These are phyloP conservation scores for Kandelia obovata DNA, from an alignment of 345 rosid species.

Conservation along the genomic window DNA sequence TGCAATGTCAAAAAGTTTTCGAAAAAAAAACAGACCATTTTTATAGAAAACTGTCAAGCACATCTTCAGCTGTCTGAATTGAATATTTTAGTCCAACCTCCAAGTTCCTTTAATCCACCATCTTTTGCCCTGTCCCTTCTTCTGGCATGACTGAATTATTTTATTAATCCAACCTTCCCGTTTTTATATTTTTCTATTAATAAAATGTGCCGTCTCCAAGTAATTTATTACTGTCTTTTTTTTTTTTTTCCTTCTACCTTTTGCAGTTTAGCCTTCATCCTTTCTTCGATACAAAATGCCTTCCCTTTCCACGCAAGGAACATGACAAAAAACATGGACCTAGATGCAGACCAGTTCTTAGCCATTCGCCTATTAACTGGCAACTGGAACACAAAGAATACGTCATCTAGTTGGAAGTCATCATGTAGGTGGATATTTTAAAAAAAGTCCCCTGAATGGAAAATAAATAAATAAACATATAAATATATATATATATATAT, in stretches of 20 bases:
- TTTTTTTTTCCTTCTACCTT: neutral
- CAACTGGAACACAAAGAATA: too few relatives aligned
- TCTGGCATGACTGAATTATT: too few relatives aligned
- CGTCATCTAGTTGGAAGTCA: neutral
- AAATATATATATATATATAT: too few relatives aligned
- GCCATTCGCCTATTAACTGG: neutral
- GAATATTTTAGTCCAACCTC: too few relatives aligned
- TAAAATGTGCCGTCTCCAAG: neutral
- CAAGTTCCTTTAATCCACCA: too few relatives aligned
- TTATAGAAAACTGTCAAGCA: neutral
- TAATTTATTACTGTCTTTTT: neutral
- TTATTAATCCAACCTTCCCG: too few relatives aligned
- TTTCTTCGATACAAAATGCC: neutral
- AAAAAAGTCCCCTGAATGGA: too few relatives aligned
- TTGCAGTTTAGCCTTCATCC: slow-evolving; percentile 2
- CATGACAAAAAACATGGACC: neutral
- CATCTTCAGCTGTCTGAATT: too few relatives aligned
- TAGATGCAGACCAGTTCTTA: neutral
- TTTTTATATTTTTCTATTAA: neutral
- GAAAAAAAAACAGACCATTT: neutral
- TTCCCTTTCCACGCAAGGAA: neutral
- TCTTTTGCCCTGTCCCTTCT: too few relatives aligned
- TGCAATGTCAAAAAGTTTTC: slow-evolving; percentile 3
- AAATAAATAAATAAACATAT: neutral
- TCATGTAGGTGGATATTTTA: neutral